Conservation (phyloP, 441 rosid genomes). For the Brassica balearica region DNA sequence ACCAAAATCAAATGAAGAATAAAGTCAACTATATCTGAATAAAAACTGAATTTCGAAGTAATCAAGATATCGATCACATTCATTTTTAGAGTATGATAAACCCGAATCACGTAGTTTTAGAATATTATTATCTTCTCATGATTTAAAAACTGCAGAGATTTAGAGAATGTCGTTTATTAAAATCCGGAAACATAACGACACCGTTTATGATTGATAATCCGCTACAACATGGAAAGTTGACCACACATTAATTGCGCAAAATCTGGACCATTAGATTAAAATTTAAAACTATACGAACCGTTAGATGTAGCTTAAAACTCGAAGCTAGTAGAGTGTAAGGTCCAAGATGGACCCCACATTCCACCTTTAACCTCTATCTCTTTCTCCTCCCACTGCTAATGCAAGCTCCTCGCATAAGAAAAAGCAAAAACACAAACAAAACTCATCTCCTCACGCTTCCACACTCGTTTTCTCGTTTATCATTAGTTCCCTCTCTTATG, state of each 20-base stretch:
- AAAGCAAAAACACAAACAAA: constrained; percentile 37
- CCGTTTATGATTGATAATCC: constrained; percentile 15
- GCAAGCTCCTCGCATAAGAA: constrained; percentile 17
- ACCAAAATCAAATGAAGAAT: neutral
- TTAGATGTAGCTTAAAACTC: constrained; percentile 27
- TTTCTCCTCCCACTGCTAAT: constrained; percentile 29
- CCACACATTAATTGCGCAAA: neutral
- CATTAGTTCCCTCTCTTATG: constrained; percentile 24
- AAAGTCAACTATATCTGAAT: constrained; percentile 2
- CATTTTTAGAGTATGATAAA: neutral
- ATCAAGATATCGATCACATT: neutral
- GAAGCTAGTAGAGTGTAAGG: constrained; percentile 36
- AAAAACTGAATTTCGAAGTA: neutral
- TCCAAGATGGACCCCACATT: constrained; percentile 38
- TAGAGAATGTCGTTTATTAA: constrained; percentile 28
- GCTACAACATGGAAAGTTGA: constrained; percentile 16
- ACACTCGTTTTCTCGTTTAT: neutral
- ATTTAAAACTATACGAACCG: neutral
- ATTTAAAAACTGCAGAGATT: neutral
- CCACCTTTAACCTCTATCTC: constrained; percentile 25
- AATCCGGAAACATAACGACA: neutral
- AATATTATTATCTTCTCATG: neutral
- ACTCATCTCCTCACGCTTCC: constrained; percentile 23
- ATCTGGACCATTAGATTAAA: constrained; percentile 40
- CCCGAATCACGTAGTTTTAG: constrained; percentile 6